Evolutionary conservation across 1,139 yeast genomes (phyloP).

Genomic region (Sugiyamaella sp.): DNA sequence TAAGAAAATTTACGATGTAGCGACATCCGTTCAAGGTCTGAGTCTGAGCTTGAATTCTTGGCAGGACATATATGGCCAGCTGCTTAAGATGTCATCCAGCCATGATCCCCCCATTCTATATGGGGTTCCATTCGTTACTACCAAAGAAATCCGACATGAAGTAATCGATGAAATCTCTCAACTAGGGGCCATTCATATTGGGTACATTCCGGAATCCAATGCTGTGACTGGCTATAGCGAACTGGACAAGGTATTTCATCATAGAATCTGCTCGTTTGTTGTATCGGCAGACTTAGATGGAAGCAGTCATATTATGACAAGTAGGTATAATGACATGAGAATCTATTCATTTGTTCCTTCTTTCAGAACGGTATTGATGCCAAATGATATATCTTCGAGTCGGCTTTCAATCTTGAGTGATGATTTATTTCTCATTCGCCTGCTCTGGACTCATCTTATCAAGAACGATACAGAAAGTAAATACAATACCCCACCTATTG

Average conservation of each 20-base stretch:
- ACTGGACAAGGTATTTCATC: slow-evolving; percentile 4
- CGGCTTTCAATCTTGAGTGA: slow-evolving; percentile 26
- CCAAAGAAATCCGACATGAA: slow-evolving; percentile 11
- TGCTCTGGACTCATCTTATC: slow-evolving; percentile 28
- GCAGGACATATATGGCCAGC: neutral
- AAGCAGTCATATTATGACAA: slow-evolving; percentile 5
- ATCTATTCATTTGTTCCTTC: slow-evolving; percentile 13
- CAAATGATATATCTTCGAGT: slow-evolving; percentile 24
- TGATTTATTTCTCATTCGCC: slow-evolving; percentile 26
- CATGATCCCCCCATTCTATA: slow-evolving; percentile 19
- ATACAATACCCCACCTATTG: slow-evolving; percentile 21
- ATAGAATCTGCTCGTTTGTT: slow-evolving; percentile 24
- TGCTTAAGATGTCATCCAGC: neutral
- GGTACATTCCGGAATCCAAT: slow-evolving; percentile 9
- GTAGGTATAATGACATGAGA: neutral
- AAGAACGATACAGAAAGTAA: slow-evolving; percentile 15
- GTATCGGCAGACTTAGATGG: slow-evolving; percentile 24
- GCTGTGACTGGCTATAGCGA: slow-evolving; percentile 6
- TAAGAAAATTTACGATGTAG: neutral
- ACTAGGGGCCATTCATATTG: slow-evolving; percentile 24
- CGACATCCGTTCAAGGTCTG: neutral
- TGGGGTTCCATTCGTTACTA: slow-evolving; percentile 23
- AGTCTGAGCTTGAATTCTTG: slow-evolving; percentile 4
- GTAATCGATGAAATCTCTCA: slow-evolving; percentile 6
- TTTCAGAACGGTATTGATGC: neutral